phyloP scores from a whole-genome alignment of 2,329 filamentous ascomycete species.

The Didymellaceae sp. region DNA sequence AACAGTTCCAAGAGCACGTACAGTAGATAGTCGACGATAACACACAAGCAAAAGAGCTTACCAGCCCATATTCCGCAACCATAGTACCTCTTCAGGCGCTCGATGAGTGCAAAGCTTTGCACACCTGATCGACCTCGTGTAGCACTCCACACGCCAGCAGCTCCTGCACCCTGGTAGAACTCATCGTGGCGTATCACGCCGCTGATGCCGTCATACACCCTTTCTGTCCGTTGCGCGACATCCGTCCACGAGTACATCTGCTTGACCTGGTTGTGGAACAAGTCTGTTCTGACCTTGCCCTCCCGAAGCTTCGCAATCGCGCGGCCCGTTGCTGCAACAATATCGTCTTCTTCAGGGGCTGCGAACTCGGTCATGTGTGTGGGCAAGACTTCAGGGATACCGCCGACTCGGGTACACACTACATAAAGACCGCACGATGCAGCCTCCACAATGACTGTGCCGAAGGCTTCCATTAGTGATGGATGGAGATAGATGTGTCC shows the following conservation, averaged over 20 bases:
- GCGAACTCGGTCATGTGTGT: constrained; percentile 98
- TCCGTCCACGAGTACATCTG: constrained; percentile 99
- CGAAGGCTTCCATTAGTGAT: constrained; percentile 93
- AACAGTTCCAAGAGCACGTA: constrained; percentile 87
- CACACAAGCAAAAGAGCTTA: constrained; percentile 94
- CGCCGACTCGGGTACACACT: constrained; percentile 94
- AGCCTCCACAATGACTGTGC: constrained; percentile 96
- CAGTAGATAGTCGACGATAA: constrained; percentile 90
- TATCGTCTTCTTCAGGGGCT: constrained; percentile 93
- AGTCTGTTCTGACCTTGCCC: constrained; percentile 87
- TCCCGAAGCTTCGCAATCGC: constrained; percentile 87
- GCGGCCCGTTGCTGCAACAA: constrained; percentile 86
- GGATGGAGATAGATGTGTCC: constrained; percentile 97
- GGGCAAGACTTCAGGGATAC: constrained; percentile 94
- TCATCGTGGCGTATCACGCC: constrained; percentile 84
- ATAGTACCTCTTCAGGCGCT: constrained; percentile 94
- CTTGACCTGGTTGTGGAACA: constrained; percentile 95
- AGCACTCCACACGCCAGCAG: constrained; percentile 69
- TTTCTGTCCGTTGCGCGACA: constrained; percentile 89
- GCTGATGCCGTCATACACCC: constrained; percentile 92
- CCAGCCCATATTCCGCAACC: constrained; percentile 98
- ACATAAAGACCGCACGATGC: constrained; percentile 96
- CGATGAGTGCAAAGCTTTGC: constrained; percentile 90
- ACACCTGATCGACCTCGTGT: constrained; percentile 72
- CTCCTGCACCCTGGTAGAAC: constrained; percentile 83